These are phyloP conservation scores for Coemansia aciculifera DNA, from an alignment of 192 early-diverging fungal species.

Conservation along the genomic window DNA sequence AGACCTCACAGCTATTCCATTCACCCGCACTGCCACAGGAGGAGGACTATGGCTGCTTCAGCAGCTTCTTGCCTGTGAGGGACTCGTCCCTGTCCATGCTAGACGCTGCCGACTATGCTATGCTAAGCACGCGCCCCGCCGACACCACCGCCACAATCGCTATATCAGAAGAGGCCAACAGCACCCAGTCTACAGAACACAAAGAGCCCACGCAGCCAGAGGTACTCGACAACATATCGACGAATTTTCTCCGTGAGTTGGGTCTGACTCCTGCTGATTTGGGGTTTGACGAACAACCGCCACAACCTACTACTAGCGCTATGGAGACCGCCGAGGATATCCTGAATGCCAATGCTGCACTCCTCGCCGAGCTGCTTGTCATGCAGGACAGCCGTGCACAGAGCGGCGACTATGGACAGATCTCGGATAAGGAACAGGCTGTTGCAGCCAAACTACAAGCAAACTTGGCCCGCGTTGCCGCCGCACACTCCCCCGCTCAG, in stretches of 20 bases:
- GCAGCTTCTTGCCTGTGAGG: constrained; percentile 40
- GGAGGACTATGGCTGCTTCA: constrained; percentile 34
- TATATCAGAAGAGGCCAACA: neutral
- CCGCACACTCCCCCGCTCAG: constrained; percentile 20
- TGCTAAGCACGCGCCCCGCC: neutral
- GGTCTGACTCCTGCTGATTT: constrained; percentile 22
- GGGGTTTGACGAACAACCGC: constrained; percentile 4
- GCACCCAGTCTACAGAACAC: neutral
- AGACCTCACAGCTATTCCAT: neutral
- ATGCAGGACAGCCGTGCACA: constrained; percentile 40
- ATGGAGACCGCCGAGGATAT: constrained; percentile 35
- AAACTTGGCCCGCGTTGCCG: constrained; percentile 24
- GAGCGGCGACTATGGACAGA: constrained; percentile 19
- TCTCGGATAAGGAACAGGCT: constrained; percentile 28
- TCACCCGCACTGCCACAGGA: constrained; percentile 15
- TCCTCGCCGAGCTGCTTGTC: constrained; percentile 29
- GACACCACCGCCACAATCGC: neutral
- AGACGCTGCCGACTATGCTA: neutral
- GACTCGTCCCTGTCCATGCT: constrained; percentile 35
- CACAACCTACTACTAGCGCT: neutral
- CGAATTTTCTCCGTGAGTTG: constrained; percentile 16
- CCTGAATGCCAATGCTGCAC: constrained; percentile 21
- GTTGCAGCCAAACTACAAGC: constrained; percentile 32
- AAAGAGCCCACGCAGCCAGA: neutral
- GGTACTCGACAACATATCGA: constrained; percentile 13